phyloP scores from a whole-genome alignment of 176 grass and related monocot genomes.

The Carex pumila region DNA sequence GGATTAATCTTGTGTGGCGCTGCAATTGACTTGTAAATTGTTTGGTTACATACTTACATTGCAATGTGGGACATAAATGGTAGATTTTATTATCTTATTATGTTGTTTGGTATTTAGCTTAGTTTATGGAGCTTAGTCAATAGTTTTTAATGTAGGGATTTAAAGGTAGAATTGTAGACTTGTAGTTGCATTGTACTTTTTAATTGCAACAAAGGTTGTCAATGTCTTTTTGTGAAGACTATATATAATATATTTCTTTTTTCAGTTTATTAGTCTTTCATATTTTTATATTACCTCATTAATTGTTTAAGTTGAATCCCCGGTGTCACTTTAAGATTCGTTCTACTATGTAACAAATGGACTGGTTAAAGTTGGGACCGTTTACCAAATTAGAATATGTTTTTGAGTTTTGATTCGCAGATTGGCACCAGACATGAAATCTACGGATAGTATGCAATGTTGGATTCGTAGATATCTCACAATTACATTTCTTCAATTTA shows the following conservation, averaged over 20 bases:
- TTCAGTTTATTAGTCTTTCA: neutral
- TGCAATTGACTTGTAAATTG: no score
- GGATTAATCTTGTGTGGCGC: neutral
- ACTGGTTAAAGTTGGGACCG: neutral
- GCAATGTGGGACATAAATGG: neutral
- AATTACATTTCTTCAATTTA: neutral
- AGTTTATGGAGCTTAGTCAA: neutral
- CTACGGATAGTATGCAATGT: neutral
- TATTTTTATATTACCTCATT: neutral
- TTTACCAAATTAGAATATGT: neutral
- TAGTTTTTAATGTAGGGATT: neutral
- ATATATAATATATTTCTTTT: neutral
- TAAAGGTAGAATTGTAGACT: neutral
- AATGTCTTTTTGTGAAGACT: neutral
- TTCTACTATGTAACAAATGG: no score
- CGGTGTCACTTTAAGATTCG: no score
- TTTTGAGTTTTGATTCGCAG: neutral
- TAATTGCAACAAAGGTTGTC: neutral
- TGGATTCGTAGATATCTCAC: neutral
- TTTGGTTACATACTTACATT: neutral
- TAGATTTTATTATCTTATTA: neutral
- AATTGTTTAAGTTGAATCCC: no score
- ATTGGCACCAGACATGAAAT: neutral
- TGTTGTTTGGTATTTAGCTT: neutral
- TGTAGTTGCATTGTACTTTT: neutral